Evolutionary conservation across 2,329 filamentous ascomycete genomes (phyloP), one percentile per base, ranked within the genome.

Genomic region (Drechmeria coniospora): DNA sequence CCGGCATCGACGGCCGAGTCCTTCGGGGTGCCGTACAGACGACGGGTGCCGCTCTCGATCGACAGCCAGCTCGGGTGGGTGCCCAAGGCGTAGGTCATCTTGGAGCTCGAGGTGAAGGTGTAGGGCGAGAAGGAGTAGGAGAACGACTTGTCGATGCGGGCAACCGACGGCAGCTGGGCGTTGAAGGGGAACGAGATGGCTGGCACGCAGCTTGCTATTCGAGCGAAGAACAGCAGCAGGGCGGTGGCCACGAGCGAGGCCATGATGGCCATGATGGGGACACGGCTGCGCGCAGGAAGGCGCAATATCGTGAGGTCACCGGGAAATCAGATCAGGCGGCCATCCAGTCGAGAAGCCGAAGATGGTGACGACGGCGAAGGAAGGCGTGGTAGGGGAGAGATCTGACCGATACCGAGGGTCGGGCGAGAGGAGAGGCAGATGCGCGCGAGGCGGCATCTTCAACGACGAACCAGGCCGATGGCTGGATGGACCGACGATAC

Each of bases 101-200:
- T 51, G 7, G 73, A 74, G 23, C 56, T 50, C 11, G 78, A 77
- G 10, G 62, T 59, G 51, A 92, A 92, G 0, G 83, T 92, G 21
- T 74, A 72, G 11, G 62, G 51, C 8, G 79, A 77, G 42, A 92
- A 79, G 17, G 68, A 60, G 44, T 86, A 83, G 8, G 61, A 67
- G 50, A 82, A 90, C 3, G 63, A 60, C 40, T 75, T 46, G 22
- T 65, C 68, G 33, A 79, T 60, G 37, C 79, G 68, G 13, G 81
- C 83, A 29, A 86, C 76, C 4, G 78, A 76, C 18, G 83, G 83
- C 1, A 92, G 65, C 50, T 93, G 84, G 3, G 80, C 74, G 51
- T 90, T 92, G 50, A 92, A 63, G 1, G 83, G 83, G 40, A 86
- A 87, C 25, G 60, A 55, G 26, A 62, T 44, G 15, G 49, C 42